Evolutionary conservation across 1,139 yeast species (phyloP).

Genomic region (Geotrichum reessii): DNA sequence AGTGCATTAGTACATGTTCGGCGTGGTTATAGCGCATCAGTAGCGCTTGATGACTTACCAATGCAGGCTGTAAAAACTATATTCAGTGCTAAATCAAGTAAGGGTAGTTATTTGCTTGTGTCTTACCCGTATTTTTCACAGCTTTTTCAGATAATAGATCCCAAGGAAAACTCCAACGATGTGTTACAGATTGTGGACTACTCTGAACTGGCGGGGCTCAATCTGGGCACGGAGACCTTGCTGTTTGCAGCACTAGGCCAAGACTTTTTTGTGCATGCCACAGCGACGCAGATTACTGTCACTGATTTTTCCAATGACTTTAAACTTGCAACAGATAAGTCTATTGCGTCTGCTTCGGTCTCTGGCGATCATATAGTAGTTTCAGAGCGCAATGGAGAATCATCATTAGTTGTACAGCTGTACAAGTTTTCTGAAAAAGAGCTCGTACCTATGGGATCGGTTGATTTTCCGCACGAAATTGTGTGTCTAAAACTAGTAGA

Average conservation of each 20-base stretch:
- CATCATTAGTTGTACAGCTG: background rate
- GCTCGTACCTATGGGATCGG: background rate
- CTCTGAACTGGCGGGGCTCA: background rate
- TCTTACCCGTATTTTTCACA: slow-evolving; percentile 9
- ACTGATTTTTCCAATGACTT: background rate
- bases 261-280: slow-evolving; percentile 1
- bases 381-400: background rate
- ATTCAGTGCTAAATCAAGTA: slow-evolving; percentile 1
- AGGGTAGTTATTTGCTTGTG: background rate
- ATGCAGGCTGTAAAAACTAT: slow-evolving; percentile 7
- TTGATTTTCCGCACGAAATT: background rate
- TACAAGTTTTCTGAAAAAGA: background rate
- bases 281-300: background rate
- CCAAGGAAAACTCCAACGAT: slow-evolving; percentile 1
- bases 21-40: slow-evolving; percentile 8
- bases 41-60: slow-evolving; percentile 8
- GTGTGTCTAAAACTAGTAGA: background rate
- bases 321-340: background rate
- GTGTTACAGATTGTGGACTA: slow-evolving; percentile 10
- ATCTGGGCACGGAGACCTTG: slow-evolving; percentile 4
- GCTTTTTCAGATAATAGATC: slow-evolving; percentile 1
- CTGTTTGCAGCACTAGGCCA: background rate
- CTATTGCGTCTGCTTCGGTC: background rate
- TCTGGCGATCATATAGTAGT: background rate
- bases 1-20: slow-evolving; percentile 9